These are phyloP conservation scores for Solanum sitiens DNA, from an alignment of 257 asterid species.

Conservation along the genomic window DNA sequence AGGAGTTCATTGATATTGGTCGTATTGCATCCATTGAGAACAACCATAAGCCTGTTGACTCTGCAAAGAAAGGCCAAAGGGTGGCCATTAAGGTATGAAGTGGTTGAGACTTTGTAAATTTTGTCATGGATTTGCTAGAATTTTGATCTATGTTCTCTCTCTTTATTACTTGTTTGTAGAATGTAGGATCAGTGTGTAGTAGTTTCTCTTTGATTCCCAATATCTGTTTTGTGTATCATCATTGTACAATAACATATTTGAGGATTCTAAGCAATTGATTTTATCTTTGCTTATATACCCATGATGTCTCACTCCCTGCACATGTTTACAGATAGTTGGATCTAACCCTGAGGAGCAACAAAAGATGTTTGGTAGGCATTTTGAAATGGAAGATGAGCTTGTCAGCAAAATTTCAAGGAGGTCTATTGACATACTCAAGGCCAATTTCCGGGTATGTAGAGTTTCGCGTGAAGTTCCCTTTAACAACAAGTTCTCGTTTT, in stretches of 20 bases:
- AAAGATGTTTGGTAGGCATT: constrained; percentile 93
- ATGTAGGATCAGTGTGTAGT: background rate
- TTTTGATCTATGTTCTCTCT: background rate
- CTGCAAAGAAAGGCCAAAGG: constrained; percentile 82
- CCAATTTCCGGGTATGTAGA: constrained; percentile 62
- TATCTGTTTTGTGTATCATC: background rate
- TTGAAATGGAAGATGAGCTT: constrained; percentile 88
- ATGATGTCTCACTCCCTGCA: background rate
- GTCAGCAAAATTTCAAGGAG: constrained; percentile 83
- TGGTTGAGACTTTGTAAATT: background rate
- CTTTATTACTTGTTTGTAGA: background rate
- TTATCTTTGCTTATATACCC: background rate
- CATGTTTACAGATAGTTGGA: constrained; percentile 55
- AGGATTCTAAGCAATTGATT: background rate
- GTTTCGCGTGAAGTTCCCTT: background rate
- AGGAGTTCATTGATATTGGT: constrained; percentile 79
- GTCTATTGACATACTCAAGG: constrained; percentile 84
- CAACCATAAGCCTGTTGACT: constrained; percentile 81
- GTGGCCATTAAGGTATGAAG: constrained; percentile 89
- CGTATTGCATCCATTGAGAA: constrained; percentile 85
- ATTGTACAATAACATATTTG: background rate
- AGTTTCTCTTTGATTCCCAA: background rate
- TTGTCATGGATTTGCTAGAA: background rate
- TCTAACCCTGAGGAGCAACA: constrained; percentile 85
- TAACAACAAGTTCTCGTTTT: background rate